phyloP scores from a whole-genome alignment of 495 filamentous ascomycete genomes.

The Penicillium roqueforti region DNA sequence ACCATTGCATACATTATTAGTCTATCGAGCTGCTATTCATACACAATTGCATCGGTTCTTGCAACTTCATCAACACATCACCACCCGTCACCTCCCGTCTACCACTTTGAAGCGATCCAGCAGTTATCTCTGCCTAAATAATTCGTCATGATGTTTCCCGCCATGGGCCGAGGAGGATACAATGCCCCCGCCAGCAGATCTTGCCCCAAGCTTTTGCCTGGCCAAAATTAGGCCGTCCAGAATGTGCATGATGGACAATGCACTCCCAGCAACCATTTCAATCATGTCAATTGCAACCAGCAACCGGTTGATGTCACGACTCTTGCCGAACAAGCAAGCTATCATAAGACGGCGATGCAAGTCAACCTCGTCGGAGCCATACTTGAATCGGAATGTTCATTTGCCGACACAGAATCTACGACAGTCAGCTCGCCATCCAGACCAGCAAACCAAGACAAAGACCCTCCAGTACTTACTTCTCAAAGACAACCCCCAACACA shows the following conservation, averaged over 20 bases:
- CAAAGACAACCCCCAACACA: constrained; percentile 94
- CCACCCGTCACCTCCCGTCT: not conserved
- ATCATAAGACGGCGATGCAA: not conserved
- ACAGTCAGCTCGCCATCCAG: constrained; percentile 21
- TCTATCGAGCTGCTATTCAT: constrained; percentile 3
- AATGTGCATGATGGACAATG: not conserved
- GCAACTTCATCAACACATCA: not conserved
- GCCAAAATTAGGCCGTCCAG: not conserved
- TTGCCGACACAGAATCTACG: constrained; percentile 69
- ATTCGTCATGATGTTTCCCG: not conserved
- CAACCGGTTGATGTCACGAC: constrained; percentile 4
- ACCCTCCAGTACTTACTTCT: constrained; percentile 62
- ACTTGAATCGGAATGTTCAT: constrained; percentile 29
- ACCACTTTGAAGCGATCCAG: not conserved
- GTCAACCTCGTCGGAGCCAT: not conserved
- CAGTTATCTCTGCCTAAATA: not conserved
- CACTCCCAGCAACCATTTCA: not conserved
- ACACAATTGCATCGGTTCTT: not conserved
- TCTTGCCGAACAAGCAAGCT: constrained; percentile 10
- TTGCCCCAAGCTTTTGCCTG: not conserved
- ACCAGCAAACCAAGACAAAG: constrained; percentile 1
- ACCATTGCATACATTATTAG: not conserved
- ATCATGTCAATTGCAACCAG: not conserved
- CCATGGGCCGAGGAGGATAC: constrained; percentile 55
- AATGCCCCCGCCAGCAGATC: constrained; percentile 31